These are phyloP conservation scores for Auricularia auricula-judae DNA, from an alignment of 768 basidiomycete genomes.

Conservation along the genomic window DNA sequence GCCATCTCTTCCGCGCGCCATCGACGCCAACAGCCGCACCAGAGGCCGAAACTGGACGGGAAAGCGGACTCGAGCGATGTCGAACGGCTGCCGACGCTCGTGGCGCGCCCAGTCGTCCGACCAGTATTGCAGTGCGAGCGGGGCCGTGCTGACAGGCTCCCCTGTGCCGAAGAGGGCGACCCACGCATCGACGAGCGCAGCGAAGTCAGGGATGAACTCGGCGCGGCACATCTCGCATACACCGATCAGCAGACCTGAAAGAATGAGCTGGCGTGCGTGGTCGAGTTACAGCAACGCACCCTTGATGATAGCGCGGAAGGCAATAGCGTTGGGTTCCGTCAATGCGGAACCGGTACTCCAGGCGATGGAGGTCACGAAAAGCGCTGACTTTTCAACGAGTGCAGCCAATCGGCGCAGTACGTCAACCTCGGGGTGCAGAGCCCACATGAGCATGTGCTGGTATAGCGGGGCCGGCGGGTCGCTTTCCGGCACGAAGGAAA, in stretches of 20 bases:
- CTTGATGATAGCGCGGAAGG: constrained; percentile 75
- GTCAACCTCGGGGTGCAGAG: constrained; percentile 46
- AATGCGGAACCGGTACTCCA: constrained; percentile 59
- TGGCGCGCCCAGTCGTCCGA: constrained; percentile 59
- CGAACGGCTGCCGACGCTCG: constrained; percentile 69
- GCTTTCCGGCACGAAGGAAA: constrained; percentile 22
- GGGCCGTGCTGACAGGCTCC: constrained; percentile 44
- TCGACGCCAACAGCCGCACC: constrained; percentile 58
- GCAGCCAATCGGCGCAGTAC: constrained; percentile 46
- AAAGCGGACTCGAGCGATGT: constrained; percentile 72
- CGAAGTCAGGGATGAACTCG: constrained; percentile 68
- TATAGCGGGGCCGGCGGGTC: neutral
- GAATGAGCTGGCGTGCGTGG: constrained; percentile 3
- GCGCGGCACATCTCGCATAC: constrained; percentile 64
- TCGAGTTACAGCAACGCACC: constrained; percentile 31
- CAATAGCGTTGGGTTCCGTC: constrained; percentile 66
- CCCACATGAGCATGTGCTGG: constrained; percentile 42
- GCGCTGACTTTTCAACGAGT: constrained; percentile 55
- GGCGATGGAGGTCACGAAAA: constrained; percentile 65
- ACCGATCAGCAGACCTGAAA: constrained; percentile 61
- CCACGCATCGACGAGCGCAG: constrained; percentile 64
- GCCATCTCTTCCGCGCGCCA: constrained; percentile 61
- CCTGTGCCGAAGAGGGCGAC: constrained; percentile 70
- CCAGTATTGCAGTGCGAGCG: constrained; percentile 77
- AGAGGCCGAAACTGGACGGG: constrained; percentile 68